Conservation (phyloP, 495 filamentous ascomycete species). For the Aspergillus cavernicola region DNA sequence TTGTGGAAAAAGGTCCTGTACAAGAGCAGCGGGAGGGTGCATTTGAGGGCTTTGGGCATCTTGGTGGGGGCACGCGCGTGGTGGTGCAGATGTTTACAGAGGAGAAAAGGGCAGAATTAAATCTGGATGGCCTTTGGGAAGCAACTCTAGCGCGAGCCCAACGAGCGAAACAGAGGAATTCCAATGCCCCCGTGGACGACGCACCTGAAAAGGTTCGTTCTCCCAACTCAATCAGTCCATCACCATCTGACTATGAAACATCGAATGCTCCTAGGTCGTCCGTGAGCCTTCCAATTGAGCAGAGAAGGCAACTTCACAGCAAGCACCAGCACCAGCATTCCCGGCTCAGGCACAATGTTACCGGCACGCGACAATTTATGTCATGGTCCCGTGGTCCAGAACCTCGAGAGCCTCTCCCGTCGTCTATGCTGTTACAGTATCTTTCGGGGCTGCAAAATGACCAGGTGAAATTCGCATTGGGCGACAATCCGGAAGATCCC, state of each 20-base stretch:
- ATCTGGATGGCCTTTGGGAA: constrained; percentile 78
- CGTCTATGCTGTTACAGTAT: constrained; percentile 31
- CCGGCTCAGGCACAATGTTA: neutral
- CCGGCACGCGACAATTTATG: neutral
- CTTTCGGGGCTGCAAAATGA: constrained; percentile 29
- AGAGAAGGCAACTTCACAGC: constrained; percentile 17
- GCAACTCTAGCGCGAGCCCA: constrained; percentile 43
- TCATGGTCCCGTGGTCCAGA: neutral
- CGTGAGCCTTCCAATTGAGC: constrained; percentile 11
- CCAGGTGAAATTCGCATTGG: constrained; percentile 34
- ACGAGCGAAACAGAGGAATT: constrained; percentile 27
- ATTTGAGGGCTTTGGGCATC: constrained; percentile 73
- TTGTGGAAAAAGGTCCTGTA: constrained; percentile 51
- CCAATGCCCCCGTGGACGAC: constrained; percentile 11
- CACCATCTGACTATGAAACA: constrained; percentile 22
- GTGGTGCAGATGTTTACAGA: constrained; percentile 91
- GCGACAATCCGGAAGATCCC: constrained; percentile 36
- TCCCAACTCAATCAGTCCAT: constrained; percentile 13
- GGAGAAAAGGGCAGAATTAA: constrained; percentile 75
- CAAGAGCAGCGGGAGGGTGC: constrained; percentile 27
- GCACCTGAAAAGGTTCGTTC: constrained; percentile 28
- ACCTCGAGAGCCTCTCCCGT: no score
- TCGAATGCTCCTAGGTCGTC: constrained; percentile 10
- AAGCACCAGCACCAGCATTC: neutral
- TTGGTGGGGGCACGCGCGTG: constrained; percentile 55